Base-by-base conservation (phyloP, 1,284 basidiomycete species). In the Fomitiporia mediterranea region DNA sequence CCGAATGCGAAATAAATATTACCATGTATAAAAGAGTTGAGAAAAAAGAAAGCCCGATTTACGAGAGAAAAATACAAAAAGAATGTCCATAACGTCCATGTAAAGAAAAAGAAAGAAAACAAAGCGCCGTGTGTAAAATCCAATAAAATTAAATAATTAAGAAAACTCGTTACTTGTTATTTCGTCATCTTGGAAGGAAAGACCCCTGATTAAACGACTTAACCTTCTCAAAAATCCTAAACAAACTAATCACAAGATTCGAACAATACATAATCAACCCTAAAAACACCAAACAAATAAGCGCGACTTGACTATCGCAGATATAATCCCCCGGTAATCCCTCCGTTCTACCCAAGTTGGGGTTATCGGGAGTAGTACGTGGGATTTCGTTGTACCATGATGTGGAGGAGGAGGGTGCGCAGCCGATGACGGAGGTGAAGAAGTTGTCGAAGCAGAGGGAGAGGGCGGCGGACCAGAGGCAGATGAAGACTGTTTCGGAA, bases 371-470 rank as follows among this genome's bases (percentile, higher is more conserved):
- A 60, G 70, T 74, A 28, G 68, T 64, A 15, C 80, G 77, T 9
- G 77, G 75, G 3, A 87, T 68, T 57, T 79, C 64, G 66, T 79
- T 86, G 69, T 90, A 91, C 89, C 89, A 91, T 5, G 81, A 74
- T 17, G 76, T 84, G 34, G 71, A 70, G 25, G 78, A 77, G 3
- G 69, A 60, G 1, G 83, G 74, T 0, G 84, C 78, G 65, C 93
- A 96, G 34, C 87, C 83, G 55, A 95, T 81, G 27, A 84, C 74
- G 28, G 91, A 91, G 2, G 92, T 94, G 71, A 94, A 92, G 70
- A 88, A 93, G 67, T 95, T 93, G 76, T 96, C 91, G 69, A 95
- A 91, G 57, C 82, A 84, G 51, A 95, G 82, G 11, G 90, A 87
- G 43, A 96, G 78, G 30, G 89, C 85, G n/a, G 91, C 89, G 58